Conservation (phyloP, 441 rosid genomes). For the Sinapis alba region DNA sequence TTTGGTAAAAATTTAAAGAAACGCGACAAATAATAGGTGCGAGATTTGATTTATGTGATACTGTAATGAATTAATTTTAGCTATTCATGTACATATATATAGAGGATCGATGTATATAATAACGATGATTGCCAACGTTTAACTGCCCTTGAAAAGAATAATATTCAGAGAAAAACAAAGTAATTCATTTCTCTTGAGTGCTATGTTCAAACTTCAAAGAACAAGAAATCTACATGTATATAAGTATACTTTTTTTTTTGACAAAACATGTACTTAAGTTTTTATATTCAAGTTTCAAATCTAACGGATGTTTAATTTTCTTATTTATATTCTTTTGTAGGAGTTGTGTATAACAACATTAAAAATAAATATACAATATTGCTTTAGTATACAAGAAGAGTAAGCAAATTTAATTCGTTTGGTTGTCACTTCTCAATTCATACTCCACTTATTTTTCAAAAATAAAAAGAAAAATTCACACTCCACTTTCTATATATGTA, state of each 20-base stretch:
- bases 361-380: not conserved
- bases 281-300: not conserved
- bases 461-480: not conserved
- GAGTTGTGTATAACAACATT: not conserved
- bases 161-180: not conserved
- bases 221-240: not conserved
- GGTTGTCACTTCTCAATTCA: conserved; percentile 19
- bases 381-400: not conserved
- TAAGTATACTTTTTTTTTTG: too few species aligned
- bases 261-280: not conserved
- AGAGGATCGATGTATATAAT: not conserved
- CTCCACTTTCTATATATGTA: conserved; percentile 34
- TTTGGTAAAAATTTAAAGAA: conserved; percentile 24
- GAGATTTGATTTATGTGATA: not conserved
- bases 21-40: conserved; percentile 27
- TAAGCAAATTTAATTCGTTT: conserved; percentile 8
- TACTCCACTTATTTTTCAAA: not conserved
- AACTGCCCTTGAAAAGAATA: not conserved
- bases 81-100: not conserved
- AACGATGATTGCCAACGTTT: not conserved
- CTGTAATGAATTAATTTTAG: not conserved
- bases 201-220: conserved; percentile 2
- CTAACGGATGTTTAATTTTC: not conserved
- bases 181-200: not conserved
- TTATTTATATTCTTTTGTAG: not conserved